A percentile compares a stretch with the other conserved stretches of the same genome.
These are phyloP conservation scores for Pueraria montana DNA, from an alignment of 306 rosid genomes.

Conservation along the genomic window DNA sequence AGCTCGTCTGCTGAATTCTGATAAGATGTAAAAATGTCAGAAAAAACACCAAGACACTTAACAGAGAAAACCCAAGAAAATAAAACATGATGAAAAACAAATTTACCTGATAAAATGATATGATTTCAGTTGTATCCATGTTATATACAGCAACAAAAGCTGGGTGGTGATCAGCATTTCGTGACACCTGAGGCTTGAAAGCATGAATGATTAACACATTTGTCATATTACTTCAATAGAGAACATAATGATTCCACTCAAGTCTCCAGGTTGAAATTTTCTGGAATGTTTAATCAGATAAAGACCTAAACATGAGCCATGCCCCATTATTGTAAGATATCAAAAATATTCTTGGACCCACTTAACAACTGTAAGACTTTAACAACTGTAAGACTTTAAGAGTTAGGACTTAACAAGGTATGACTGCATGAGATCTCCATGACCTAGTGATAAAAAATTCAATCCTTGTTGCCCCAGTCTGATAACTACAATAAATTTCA, in stretches of 20 bases:
- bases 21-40: conserved; percentile 55
- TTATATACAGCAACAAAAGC: conserved; percentile 91
- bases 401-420: conserved; percentile 38
- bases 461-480: conserved; percentile 26
- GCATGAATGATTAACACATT: conserved; percentile 46
- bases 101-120: conserved; percentile 89
- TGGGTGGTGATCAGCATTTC: conserved; percentile 81
- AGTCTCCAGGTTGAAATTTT: conserved; percentile 25
- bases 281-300: conserved; percentile 21
- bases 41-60: conserved; percentile 12
- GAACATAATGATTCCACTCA: conserved; percentile 29
- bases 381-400: not conserved
- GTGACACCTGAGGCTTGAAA: conserved; percentile 75
- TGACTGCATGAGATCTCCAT: conserved; percentile 21
- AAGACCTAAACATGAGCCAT: not conserved
- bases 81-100: conserved; percentile 28
- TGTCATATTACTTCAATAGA: conserved; percentile 44
- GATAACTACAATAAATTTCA: conserved; percentile 31
- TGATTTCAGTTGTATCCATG: conserved; percentile 97
- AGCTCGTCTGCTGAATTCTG: conserved; percentile 94
- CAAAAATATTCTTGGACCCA: conserved; percentile 1
- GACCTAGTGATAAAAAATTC: conserved; percentile 31
- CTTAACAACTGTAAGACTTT: not conserved
- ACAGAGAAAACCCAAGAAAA: conserved; percentile 38
- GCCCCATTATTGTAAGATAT: conserved; percentile 3